These are phyloP conservation scores for Caryopteris hybrid DNA, from an alignment of 305 asterid genomes.

Conservation along the genomic window DNA sequence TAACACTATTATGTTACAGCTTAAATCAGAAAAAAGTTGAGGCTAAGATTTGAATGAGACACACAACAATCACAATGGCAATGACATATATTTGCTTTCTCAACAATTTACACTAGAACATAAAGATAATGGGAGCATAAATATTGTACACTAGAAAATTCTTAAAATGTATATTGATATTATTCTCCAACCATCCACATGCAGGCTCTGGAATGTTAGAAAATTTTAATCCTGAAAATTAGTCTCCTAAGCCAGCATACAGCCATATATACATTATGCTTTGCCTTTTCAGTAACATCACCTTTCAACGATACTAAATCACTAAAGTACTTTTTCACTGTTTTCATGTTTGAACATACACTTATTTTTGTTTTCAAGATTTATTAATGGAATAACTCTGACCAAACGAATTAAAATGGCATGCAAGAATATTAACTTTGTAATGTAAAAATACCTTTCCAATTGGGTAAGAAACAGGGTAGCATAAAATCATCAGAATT, in stretches of 20 bases:
- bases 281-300: neutral
- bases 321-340: neutral
- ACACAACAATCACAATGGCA: neutral
- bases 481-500: conserved; percentile 60
- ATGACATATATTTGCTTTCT: neutral
- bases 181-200: neutral
- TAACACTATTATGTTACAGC: neutral
- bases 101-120: neutral
- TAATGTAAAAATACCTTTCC: conserved; percentile 61
- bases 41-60: no score
- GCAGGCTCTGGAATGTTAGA: neutral
- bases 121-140: neutral
- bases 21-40: neutral
- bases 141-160: neutral
- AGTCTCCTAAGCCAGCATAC: neutral
- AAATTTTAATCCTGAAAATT: neutral
- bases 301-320: neutral
- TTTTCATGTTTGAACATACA: conserved; percentile 2
- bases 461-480: conserved; percentile 74
- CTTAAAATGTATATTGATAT: neutral
- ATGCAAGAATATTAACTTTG: conserved; percentile 1
- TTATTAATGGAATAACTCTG: neutral
- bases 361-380: neutral
- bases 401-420: conserved; percentile 9
- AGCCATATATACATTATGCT: neutral